Percentiles rank a stretch among this genome's conserved stretches.
Evolutionary conservation across 805 yeast genomes (phyloP).

Genomic region (Ogataea pini): DNA sequence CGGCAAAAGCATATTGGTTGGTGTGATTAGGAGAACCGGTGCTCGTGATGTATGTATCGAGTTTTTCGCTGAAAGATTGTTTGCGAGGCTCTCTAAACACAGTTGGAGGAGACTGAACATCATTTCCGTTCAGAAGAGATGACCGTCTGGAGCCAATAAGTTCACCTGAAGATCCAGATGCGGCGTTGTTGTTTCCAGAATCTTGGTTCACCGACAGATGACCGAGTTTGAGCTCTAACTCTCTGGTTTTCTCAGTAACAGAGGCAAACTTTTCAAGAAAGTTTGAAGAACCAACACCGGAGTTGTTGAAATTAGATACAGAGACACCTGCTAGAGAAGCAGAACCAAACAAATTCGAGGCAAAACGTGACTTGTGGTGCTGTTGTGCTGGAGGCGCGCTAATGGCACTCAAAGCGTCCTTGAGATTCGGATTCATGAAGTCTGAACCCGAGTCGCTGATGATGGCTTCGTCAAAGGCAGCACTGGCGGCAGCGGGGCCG

Average conservation of each 20-base stretch:
- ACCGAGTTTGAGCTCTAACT: constrained; percentile 55
- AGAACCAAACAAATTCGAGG: constrained; percentile 50
- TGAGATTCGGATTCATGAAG: constrained; percentile 23
- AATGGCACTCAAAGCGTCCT: constrained; percentile 35
- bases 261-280: constrained; percentile 64
- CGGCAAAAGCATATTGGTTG: constrained; percentile 33
- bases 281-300: constrained; percentile 37
- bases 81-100: constrained; percentile 35
- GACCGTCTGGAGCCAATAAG: constrained; percentile 51
- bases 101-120: constrained; percentile 31
- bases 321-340: constrained; percentile 58
- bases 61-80: constrained; percentile 61
- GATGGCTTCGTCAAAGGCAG: constrained; percentile 27
- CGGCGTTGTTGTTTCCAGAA: constrained; percentile 8
- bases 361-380: constrained; percentile 34
- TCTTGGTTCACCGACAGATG: constrained; percentile 34
- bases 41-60: constrained; percentile 51
- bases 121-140: constrained; percentile 44
- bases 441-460: constrained; percentile 37
- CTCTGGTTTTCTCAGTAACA: constrained; percentile 70
- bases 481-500: constrained; percentile 4
- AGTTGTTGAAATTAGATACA: constrained; percentile 29
- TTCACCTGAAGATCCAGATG: constrained; percentile 30
- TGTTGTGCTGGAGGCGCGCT: constrained; percentile 36
- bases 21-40: constrained; percentile 31